phyloP scores from a whole-genome alignment of 2,329 filamentous ascomycete genomes.

The Venturia oleaginea region DNA sequence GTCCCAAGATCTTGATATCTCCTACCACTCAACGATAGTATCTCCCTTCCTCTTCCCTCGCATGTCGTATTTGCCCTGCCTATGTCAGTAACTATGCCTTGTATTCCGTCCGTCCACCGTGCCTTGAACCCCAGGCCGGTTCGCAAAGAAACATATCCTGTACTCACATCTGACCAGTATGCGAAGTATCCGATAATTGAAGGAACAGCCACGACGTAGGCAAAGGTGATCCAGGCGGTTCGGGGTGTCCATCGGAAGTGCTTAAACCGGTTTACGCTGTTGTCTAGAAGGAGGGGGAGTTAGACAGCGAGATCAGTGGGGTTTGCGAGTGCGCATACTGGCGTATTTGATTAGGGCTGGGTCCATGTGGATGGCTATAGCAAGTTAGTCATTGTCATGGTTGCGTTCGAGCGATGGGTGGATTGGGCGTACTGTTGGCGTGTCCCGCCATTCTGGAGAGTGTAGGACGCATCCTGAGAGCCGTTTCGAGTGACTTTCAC shows the following conservation, averaged over 20 bases:
- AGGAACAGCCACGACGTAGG: constrained; percentile 68
- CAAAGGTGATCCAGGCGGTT: constrained; percentile 70
- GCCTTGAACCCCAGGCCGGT: not conserved
- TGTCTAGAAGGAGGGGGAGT: constrained; percentile 46
- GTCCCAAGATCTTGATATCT: not conserved
- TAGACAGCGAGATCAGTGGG: not conserved
- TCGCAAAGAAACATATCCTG: not conserved
- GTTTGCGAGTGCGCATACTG: constrained; percentile 27
- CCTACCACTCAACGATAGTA: constrained; percentile 59
- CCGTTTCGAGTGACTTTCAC: not conserved
- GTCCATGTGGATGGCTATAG: constrained; percentile 41
- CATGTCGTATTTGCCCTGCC: constrained; percentile 75
- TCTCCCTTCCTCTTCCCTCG: constrained; percentile 85
- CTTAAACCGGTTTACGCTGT: constrained; percentile 77
- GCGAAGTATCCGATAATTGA: constrained; percentile 59
- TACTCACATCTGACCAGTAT: constrained; percentile 77
- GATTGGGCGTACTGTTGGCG: constrained; percentile 24
- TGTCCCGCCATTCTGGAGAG: constrained; percentile 28
- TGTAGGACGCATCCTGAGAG: constrained; percentile 22
- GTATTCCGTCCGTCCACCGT: constrained; percentile 19
- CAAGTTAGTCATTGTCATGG: not conserved
- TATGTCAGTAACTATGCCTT: not conserved
- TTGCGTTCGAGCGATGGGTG: not conserved
- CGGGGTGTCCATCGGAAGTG: constrained; percentile 91
- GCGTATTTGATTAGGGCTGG: constrained; percentile 49